Percentiles rank a stretch among this genome's conserved stretches.
Conservation (phyloP, 768 basidiomycete species). For the Mycena venus region DNA sequence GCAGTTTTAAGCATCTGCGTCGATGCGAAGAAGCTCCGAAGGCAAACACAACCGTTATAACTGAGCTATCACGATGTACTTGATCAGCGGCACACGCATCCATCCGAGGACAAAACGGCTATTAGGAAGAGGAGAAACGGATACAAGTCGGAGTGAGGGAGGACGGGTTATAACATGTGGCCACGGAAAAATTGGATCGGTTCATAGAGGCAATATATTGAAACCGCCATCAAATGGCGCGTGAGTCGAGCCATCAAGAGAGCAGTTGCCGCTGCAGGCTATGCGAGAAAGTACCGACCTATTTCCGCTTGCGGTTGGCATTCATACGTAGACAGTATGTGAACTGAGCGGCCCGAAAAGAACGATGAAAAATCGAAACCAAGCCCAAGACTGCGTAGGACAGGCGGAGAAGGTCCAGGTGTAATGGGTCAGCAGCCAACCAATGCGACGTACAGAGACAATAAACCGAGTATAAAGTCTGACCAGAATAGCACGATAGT, state of each 20-base stretch:
- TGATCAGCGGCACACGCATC: not conserved
- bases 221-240: conserved; percentile 6
- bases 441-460: not conserved
- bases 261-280: not conserved
- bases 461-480: not conserved
- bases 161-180: conserved; percentile 22
- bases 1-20: conserved; percentile 35
- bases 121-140: conserved; percentile 36
- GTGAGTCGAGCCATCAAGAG: conserved; percentile 14
- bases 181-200: conserved; percentile 24
- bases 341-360: not conserved
- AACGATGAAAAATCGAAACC: too few relatives aligned
- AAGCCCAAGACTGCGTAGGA: too few relatives aligned
- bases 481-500: too few relatives aligned
- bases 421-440: not conserved
- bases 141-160: conserved; percentile 41
- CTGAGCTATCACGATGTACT: conserved; percentile 19
- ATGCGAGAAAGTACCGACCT: conserved; percentile 32
- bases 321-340: not conserved
- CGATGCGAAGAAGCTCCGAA: conserved; percentile 44
- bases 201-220: conserved; percentile 22
- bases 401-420: too few relatives aligned
- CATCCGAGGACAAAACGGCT: not conserved
- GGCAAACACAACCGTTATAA: not conserved
- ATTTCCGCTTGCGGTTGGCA: conserved; percentile 16